These are phyloP conservation scores for Boletus sp. DNA, from an alignment of 768 basidiomycete species.

Conservation along the genomic window DNA sequence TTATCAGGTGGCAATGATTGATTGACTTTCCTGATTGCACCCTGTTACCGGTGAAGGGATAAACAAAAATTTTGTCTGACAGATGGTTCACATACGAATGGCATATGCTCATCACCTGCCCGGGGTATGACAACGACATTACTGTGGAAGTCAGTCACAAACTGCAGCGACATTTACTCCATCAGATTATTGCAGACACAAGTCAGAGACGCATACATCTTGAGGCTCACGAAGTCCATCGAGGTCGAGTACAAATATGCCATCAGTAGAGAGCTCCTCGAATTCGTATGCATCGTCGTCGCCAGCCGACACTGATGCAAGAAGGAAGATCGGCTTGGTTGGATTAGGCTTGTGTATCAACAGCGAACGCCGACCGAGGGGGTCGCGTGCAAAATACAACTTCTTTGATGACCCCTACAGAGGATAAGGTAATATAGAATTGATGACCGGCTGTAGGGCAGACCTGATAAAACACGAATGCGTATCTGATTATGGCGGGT, in stretches of 20 bases:
- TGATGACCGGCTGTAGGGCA: slow-evolving; percentile 15
- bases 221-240: slow-evolving; percentile 14
- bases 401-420: slow-evolving; percentile 40
- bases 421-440: neutral
- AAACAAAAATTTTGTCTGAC: neutral
- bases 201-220: slow-evolving; percentile 24
- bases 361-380: slow-evolving; percentile 83
- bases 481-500: slow-evolving; percentile 50
- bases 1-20: slow-evolving; percentile 43
- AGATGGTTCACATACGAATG: slow-evolving; percentile 23
- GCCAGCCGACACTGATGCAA: slow-evolving; percentile 66
- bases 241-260: slow-evolving; percentile 55
- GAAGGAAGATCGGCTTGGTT: slow-evolving; percentile 49
- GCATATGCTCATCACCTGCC: slow-evolving; percentile 3
- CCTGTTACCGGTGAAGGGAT: slow-evolving; percentile 34
- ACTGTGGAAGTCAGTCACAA: slow-evolving; percentile 17
- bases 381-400: slow-evolving; percentile 77
- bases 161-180: slow-evolving; percentile 11
- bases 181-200: neutral
- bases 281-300: slow-evolving; percentile 43
- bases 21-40: slow-evolving; percentile 45
- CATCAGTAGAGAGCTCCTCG: slow-evolving; percentile 59
- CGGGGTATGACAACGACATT: slow-evolving; percentile 24
- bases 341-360: slow-evolving; percentile 60
- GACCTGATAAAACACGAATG: slow-evolving; percentile 77